These are phyloP conservation scores for Orbilia blumenaviensis DNA, from an alignment of 2,329 filamentous ascomycete genomes.

Conservation along the genomic window DNA sequence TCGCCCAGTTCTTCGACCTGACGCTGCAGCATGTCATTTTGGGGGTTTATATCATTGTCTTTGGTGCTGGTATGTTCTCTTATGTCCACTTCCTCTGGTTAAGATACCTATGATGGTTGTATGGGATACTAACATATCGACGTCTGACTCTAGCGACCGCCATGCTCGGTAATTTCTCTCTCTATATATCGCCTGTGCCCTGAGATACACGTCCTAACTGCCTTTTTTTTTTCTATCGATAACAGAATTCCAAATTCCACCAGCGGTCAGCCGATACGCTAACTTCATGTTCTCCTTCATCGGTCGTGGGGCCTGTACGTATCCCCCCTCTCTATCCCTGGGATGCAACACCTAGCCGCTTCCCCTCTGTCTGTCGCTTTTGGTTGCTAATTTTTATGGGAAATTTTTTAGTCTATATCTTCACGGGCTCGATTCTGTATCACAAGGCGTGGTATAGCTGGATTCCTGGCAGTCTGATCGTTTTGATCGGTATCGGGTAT, in stretches of 20 bases:
- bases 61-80: conserved; percentile 76
- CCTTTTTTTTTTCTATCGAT: too few relatives aligned
- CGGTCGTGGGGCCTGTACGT: conserved; percentile 89
- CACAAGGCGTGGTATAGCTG: conserved; percentile 73
- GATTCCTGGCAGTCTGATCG: conserved; percentile 80
- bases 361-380: background rate
- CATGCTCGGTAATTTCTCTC: conserved; percentile 61
- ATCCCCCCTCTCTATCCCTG: conserved; percentile 60
- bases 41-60: conserved; percentile 87
- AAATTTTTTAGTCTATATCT: conserved; percentile 97
- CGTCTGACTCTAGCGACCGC: conserved; percentile 20
- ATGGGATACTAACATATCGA: background rate
- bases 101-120: background rate
- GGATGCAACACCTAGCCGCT: too few relatives aligned
- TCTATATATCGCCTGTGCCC: background rate
- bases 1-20: conserved; percentile 64
- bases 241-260: conserved; percentile 90
- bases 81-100: background rate
- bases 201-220: background rate
- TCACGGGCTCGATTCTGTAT: conserved; percentile 86
- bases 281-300: conserved; percentile 98
- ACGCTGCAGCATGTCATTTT: conserved; percentile 70
- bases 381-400: background rate
- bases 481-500: conserved; percentile 80
- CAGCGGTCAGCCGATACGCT: conserved; percentile 89